Conservation (phyloP, 768 basidiomycete species). For the Suillus paluster region DNA sequence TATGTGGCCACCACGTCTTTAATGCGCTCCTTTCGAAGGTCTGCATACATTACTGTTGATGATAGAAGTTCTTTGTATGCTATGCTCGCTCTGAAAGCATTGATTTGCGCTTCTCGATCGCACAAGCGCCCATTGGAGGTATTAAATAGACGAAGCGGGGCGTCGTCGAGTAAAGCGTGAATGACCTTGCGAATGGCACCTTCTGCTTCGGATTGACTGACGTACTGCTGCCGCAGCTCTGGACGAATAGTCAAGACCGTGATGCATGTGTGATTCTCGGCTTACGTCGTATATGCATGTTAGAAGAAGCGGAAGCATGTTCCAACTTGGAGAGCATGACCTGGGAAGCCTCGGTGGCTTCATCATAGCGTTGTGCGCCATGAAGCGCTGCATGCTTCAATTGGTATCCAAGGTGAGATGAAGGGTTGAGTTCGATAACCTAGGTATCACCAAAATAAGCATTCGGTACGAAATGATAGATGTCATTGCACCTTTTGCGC, state of each 20-base stretch:
- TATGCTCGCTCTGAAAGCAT: background rate
- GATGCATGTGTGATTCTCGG: background rate
- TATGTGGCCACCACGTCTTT: background rate
- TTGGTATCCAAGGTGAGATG: background rate
- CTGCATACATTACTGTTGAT: background rate
- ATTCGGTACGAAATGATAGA: background rate
- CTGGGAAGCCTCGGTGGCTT: background rate
- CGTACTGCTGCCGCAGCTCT: background rate
- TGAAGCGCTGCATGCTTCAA: background rate
- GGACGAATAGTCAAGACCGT: background rate
- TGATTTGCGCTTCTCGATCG: background rate
- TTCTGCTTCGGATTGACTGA: background rate
- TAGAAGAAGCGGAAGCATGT: background rate
- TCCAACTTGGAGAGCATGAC: background rate
- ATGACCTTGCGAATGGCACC: background rate
- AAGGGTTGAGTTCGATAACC: background rate
- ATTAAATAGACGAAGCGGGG: background rate
- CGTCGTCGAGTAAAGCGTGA: background rate
- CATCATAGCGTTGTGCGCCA: background rate
- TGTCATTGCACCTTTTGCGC: background rate
- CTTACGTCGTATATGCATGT: background rate
- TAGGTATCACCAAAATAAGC: background rate
- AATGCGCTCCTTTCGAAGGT: background rate
- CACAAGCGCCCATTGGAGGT: background rate
- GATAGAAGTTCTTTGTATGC: conserved; percentile 1